Conservation (phyloP, 2,329 filamentous ascomycete genomes). For the Cladosporium sp. region DNA sequence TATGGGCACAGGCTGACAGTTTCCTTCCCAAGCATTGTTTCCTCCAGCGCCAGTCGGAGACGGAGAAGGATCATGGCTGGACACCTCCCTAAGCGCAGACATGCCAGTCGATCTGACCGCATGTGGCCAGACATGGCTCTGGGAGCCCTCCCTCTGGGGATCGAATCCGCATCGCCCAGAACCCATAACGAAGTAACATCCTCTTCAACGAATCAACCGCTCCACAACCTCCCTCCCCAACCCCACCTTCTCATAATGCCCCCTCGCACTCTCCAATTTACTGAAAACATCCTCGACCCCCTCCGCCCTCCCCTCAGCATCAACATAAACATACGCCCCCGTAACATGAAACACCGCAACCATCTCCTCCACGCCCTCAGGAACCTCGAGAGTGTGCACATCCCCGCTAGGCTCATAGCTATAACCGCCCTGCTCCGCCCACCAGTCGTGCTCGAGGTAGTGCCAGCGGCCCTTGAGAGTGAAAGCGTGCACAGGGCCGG, state of each 20-base stretch:
- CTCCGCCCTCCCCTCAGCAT: constrained; percentile 12
- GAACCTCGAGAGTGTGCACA: constrained; percentile 19
- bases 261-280: constrained; percentile 17
- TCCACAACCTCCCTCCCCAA: constrained; percentile 8
- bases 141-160: neutral
- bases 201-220: neutral
- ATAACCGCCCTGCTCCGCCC: constrained; percentile 19
- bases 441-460: constrained; percentile 14
- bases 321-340: constrained; percentile 19
- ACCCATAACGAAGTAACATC: neutral
- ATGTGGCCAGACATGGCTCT: neutral
- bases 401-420: constrained; percentile 17
- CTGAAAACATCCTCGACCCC: constrained; percentile 18
- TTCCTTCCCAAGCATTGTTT: neutral
- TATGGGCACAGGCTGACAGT: neutral
- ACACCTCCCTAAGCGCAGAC: neutral
- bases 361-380: constrained; percentile 18
- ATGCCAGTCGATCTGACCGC: neutral
- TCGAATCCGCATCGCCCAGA: neutral
- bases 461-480: constrained; percentile 3
- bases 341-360: constrained; percentile 19
- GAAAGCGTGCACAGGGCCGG: constrained; percentile 5
- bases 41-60: neutral
- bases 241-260: constrained; percentile 18
- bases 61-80: neutral